Percentiles rank a stretch among this genome's conserved stretches.
These are phyloP conservation scores for Parastagonospora nodorum DNA, from an alignment of 2,329 filamentous ascomycete species.

Conservation along the genomic window DNA sequence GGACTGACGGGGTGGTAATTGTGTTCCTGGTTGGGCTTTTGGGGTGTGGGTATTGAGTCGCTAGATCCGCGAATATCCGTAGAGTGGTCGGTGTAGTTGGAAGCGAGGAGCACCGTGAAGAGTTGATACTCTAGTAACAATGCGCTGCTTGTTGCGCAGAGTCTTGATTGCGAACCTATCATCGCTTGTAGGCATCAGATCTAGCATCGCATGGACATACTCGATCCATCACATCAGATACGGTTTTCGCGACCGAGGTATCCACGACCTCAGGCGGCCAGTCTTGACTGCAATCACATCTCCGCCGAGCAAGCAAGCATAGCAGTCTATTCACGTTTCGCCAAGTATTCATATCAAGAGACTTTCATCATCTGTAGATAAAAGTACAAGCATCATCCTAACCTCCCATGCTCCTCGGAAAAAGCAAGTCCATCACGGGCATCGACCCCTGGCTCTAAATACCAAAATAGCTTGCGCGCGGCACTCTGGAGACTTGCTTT, in stretches of 20 bases:
- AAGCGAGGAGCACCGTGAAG: too few species aligned
- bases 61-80: conserved; percentile 6
- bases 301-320: background rate
- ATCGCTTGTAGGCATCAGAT: too few species aligned
- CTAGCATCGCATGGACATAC: too few species aligned
- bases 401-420: background rate
- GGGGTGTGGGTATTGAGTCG: background rate
- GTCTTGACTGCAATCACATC: background rate
- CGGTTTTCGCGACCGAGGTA: too few species aligned
- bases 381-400: background rate
- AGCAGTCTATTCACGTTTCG: too few species aligned
- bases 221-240: too few species aligned
- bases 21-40: conserved; percentile 4
- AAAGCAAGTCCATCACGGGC: conserved; percentile 1
- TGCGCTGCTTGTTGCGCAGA: too few species aligned
- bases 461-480: conserved; percentile 7
- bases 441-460: conserved; percentile 1
- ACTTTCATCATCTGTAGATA: background rate
- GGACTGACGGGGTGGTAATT: background rate
- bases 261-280: too few species aligned
- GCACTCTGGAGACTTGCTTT: background rate
- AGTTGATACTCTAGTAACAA: too few species aligned
- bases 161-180: too few species aligned
- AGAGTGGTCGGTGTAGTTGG: too few species aligned
- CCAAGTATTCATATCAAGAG: background rate